Conservation (phyloP, 2,329 filamentous ascomycete species). For the Pseudogymnoascus sp. region DNA sequence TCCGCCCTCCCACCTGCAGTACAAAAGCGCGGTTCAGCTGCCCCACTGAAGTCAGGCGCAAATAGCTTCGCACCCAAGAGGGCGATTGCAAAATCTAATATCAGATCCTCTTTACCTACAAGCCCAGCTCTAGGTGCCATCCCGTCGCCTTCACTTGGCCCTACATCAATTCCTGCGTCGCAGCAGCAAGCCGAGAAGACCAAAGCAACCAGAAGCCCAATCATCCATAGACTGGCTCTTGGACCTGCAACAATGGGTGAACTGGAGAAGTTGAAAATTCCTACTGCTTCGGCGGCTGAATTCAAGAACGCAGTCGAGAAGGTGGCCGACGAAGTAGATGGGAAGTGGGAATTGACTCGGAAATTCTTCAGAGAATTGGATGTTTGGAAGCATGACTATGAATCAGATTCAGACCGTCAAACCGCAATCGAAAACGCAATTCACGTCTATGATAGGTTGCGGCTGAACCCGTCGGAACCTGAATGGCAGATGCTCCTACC, state of each 20-base stretch:
- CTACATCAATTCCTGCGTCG: conserved; percentile 43
- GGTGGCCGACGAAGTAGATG: conserved; percentile 44
- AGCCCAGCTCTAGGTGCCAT: conserved; percentile 51
- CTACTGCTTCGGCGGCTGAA: conserved; percentile 40
- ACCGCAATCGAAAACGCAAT: conserved; percentile 55
- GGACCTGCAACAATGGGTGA: conserved; percentile 44
- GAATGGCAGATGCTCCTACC: conserved; percentile 57
- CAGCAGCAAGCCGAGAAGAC: conserved; percentile 46
- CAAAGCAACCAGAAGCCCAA: conserved; percentile 44
- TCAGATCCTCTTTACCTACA: conserved; percentile 38
- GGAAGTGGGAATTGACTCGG: conserved; percentile 51
- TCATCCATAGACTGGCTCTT: conserved; percentile 56
- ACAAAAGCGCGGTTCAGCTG: conserved; percentile 19
- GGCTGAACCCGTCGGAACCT: conserved; percentile 47
- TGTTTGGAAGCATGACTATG: conserved; percentile 55
- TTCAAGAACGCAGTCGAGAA: conserved; percentile 50
- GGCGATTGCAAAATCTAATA: conserved; percentile 18
- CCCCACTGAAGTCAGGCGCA: neutral
- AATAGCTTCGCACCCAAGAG: conserved; percentile 14
- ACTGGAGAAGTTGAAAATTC: conserved; percentile 44
- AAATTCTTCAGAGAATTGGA: conserved; percentile 57
- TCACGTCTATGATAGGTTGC: conserved; percentile 51
- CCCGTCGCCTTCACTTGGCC: conserved; percentile 45
- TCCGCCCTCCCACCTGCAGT: conserved; percentile 18
- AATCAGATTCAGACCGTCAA: conserved; percentile 47